phyloP scores from a whole-genome alignment of 208 protist genomes.

The Tritrichomonas musculus region DNA sequence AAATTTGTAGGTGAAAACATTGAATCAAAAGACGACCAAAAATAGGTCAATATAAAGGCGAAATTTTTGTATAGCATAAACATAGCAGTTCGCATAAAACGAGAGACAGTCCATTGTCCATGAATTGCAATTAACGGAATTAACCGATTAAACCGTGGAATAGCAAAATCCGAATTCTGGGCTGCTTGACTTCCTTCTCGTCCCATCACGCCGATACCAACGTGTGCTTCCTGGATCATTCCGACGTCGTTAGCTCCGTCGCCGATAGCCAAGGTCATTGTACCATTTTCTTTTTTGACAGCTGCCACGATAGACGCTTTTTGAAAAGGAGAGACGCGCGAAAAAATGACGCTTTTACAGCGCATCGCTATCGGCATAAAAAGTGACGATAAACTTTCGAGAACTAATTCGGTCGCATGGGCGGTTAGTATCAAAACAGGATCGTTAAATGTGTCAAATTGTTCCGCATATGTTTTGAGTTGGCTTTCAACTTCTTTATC shows the following conservation, averaged over 20 bases:
- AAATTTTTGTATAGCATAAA: constrained; percentile 43
- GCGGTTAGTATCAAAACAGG: constrained; percentile 16
- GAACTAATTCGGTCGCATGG: background rate
- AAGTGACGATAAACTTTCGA: too few relatives aligned
- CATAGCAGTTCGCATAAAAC: constrained; percentile 34
- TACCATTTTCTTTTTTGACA: background rate
- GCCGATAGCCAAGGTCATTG: constrained; percentile 74
- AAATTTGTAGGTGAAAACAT: background rate
- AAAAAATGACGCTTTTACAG: background rate
- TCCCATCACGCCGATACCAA: constrained; percentile 76
- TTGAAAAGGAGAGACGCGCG: background rate
- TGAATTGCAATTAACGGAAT: constrained; percentile 62
- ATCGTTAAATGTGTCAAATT: background rate
- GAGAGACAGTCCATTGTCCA: constrained; percentile 63
- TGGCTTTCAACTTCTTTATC: background rate
- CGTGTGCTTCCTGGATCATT: constrained; percentile 82
- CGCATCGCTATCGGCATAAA: constrained; percentile 25
- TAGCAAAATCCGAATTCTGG: constrained; percentile 90
- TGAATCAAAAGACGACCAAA: constrained; percentile 38
- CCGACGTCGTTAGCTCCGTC: constrained; percentile 95
- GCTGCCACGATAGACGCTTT: constrained; percentile 61
- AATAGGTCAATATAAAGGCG: constrained; percentile 19
- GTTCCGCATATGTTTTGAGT: too few relatives aligned
- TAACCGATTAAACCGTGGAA: constrained; percentile 67
- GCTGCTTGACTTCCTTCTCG: constrained; percentile 92